Base-by-base conservation (phyloP, 768 basidiomycete species). In the Kwoniella dendrophila region DNA sequence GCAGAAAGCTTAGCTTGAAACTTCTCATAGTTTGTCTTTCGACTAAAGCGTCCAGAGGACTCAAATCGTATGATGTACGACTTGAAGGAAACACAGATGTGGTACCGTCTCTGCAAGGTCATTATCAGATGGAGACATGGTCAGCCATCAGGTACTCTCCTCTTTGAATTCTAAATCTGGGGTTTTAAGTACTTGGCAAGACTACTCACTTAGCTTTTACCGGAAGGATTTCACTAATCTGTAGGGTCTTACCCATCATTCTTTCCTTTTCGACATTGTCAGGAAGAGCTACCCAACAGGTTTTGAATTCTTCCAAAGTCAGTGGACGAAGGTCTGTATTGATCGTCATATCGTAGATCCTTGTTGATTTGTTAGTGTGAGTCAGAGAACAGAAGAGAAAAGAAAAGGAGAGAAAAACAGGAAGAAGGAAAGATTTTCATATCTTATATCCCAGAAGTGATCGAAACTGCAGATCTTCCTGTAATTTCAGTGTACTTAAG, bases 1-100 rank as follows among this genome's bases (percentile, higher is more conserved):
- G n/a, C n/a, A n/a, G n/a, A n/a, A n/a, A n/a, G n/a, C 55, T 22
- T 8, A 56, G 43, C 43, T 47, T 56, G 30, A 56, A 32, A 2
- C 43, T 27, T 18, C 55, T 16, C 22, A 45, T 45, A 32, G 26
- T 43, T 34, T 56, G 55, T n/a, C 43, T 10, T 20, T 45, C 12
- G 27, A 56, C 27, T 14, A 45, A 20, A 10, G 18, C 14, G 2
- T 22, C 22, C 4, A 30, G 22, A 18, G 41, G 22, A 30, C 24
- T n/a, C 12, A 44, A 20, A 10, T 44, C 43, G 27, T 56, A 45
- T 20, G 41, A 44, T 30, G 55, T 56, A 45, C 55, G n/a, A 18
- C 44, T 4, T 41, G 26, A 18, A 33, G 55, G 55, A 56, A n/a
- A 47, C 3, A 16, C 40, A 10, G 27, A 20, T 4, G 55, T 41